These are phyloP conservation scores for Vanrija humicola DNA, from an alignment of 1,284 basidiomycete species.

Conservation along the genomic window DNA sequence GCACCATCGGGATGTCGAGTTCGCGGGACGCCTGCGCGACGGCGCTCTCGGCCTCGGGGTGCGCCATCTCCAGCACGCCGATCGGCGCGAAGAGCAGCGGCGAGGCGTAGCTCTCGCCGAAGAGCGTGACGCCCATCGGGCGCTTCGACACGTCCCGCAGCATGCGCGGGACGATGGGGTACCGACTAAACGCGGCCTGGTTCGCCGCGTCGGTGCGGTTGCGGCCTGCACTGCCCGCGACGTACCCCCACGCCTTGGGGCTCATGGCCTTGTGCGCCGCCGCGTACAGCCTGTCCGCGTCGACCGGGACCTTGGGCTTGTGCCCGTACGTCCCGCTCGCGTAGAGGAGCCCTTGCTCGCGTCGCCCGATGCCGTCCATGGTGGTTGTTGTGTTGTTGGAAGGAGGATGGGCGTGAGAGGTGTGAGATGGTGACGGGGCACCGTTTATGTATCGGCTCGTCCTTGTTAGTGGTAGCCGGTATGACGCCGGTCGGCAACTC, in stretches of 20 bases:
- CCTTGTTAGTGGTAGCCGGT: no score
- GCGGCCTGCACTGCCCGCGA: conserved; percentile 17
- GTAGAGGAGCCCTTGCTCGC: conserved; percentile 12
- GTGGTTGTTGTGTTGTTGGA: neutral
- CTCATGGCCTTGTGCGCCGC: conserved; percentile 5
- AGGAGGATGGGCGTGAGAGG: neutral
- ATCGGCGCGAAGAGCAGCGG: conserved; percentile 70
- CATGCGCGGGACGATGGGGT: conserved; percentile 64
- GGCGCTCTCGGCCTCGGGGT: conserved; percentile 60
- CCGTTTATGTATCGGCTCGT: no score
- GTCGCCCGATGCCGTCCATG: conserved; percentile 5
- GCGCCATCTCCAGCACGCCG: conserved; percentile 67
- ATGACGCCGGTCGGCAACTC: no score
- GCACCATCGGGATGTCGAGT: conserved; percentile 63
- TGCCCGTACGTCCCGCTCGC: conserved; percentile 6
- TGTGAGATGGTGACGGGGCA: neutral
- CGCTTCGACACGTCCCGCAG: conserved; percentile 64
- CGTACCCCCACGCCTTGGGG: conserved; percentile 13
- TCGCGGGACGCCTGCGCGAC: conserved; percentile 62
- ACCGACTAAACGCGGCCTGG: conserved; percentile 11
- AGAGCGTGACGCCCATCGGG: conserved; percentile 58
- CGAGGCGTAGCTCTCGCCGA: conserved; percentile 62
- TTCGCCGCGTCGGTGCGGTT: conserved; percentile 13
- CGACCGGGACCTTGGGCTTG: conserved; percentile 7
- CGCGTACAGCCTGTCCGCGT: conserved; percentile 5